These are phyloP conservation scores for Bryopsis sp. DNA, from an alignment of 139 green algal genomes.

Conservation along the genomic window DNA sequence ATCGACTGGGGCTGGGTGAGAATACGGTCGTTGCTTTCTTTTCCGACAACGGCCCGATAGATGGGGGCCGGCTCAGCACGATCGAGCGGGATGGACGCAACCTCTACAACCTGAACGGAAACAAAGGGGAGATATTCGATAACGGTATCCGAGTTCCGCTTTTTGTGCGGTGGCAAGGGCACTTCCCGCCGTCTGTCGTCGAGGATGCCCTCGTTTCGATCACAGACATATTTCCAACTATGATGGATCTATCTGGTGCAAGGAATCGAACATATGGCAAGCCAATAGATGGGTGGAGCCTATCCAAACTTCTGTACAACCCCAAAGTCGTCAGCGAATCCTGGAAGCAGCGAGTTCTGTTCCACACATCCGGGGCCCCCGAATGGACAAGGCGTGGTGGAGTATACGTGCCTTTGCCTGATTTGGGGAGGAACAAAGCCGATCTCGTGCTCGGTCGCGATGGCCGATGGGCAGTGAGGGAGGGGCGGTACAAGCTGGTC, in stretches of 20 bases:
- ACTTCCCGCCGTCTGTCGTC: neutral
- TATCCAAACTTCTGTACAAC: neutral
- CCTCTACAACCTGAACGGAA: neutral
- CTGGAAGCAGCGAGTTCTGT: neutral
- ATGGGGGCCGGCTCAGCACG: neutral
- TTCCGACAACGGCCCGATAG: conserved; percentile 7
- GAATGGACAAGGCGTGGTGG: neutral
- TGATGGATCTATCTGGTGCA: neutral
- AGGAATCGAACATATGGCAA: neutral
- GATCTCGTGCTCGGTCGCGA: neutral
- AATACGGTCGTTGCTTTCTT: conserved; percentile 3
- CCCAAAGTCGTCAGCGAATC: neutral
- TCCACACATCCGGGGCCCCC: neutral
- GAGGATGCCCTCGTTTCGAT: neutral
- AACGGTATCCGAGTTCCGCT: conserved; percentile 2
- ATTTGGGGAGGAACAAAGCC: neutral
- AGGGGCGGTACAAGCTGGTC: neutral
- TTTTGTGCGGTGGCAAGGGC: conserved; percentile 1
- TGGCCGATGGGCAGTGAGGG: neutral
- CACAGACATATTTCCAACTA: neutral
- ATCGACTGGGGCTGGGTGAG: neutral
- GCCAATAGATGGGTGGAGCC: conserved; percentile 1
- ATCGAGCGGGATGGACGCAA: neutral
- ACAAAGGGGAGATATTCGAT: neutral
- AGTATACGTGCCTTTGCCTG: neutral